Evolutionary conservation across 192 early-diverging fungal species (phyloP).

Genomic region (Linnemannia elongata): DNA sequence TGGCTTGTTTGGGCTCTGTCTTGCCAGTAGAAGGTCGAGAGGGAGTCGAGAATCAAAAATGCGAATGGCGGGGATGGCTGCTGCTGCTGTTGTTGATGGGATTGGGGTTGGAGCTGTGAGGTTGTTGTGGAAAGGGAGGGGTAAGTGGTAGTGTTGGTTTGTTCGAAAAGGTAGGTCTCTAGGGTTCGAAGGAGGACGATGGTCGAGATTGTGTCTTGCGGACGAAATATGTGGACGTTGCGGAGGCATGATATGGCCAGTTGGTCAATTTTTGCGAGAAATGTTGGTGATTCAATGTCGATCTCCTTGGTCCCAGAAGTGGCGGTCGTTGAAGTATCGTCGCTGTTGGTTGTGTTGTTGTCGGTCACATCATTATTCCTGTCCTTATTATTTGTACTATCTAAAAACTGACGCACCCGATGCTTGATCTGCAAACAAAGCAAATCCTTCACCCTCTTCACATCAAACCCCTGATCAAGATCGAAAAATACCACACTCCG

Average conservation of each 20-base stretch:
- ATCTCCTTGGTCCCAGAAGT: background rate
- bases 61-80: conserved; percentile 21
- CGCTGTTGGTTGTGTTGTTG: background rate
- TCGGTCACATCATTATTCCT: background rate
- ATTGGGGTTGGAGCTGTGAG: background rate
- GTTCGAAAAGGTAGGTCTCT: conserved; percentile 14
- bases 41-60: conserved; percentile 34
- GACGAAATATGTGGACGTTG: conserved; percentile 47
- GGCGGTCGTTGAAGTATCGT: background rate
- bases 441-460: conserved; percentile 4
- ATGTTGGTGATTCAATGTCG: conserved; percentile 11
- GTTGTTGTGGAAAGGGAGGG: background rate
- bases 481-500: conserved; percentile 39
- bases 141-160: background rate
- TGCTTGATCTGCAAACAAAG: conserved; percentile 16
- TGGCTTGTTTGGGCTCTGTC: conserved; percentile 28
- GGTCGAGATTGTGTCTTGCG: conserved; percentile 29
- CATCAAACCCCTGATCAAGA: conserved; percentile 37
- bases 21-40: conserved; percentile 49
- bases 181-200: conserved; percentile 39
- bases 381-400: background rate
- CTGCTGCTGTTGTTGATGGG: conserved; percentile 12
- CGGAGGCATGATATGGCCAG: conserved; percentile 23
- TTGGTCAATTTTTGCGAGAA: conserved; percentile 30
- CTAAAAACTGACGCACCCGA: background rate